Evolutionary conservation across 805 yeast species (phyloP), one percentile per base, ranked within the genome.

Genomic region (Candida stauntonica): DNA sequence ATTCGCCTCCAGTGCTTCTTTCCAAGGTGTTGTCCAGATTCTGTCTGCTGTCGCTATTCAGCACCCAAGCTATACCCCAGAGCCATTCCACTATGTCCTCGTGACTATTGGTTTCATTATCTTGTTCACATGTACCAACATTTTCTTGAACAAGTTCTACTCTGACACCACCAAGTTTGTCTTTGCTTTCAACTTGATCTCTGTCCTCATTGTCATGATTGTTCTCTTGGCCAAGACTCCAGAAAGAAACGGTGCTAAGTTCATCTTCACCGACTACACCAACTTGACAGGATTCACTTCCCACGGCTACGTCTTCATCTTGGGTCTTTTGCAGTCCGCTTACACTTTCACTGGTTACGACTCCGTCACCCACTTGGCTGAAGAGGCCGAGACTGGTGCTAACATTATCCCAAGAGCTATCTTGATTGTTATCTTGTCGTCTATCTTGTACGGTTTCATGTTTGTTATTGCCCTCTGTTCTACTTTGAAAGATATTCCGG

Each of bases 361-460:
- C 44, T 58, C 62, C 5, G 58, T 60, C 3, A 54, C 62, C 7
- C 67, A 61, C 40, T 52, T 60, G 48, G 62, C 66, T 3, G 64
- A 61, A 39, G 66, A 62, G 45, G 55, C 62, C 14, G 52, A 53
- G 16, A 36, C 52, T 5, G 45, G 49, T 19, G 36, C 39, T 1
- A 56, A 51, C 38, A 50, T 60, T 34, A 51, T 62, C 28, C 65
- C 66, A n/a, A 55, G 52, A 31, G 68, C 64, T 2, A 50, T 62
- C 48, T 46, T 60, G 32, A 51, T 56, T 16, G 56, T 62, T 26
- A 58, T 60, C 19, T 38, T 46, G 3, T 38, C 53, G 9, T 53
- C 58, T 9, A 55, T 60, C 11, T 19, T 60, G 13, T 52, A 57
- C 33, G 66, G 63, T 1, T 58, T 62, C 34, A 29, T 61, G 33